phyloP scores from a whole-genome alignment of 345 rosid species.

The Brassica cretica region DNA sequence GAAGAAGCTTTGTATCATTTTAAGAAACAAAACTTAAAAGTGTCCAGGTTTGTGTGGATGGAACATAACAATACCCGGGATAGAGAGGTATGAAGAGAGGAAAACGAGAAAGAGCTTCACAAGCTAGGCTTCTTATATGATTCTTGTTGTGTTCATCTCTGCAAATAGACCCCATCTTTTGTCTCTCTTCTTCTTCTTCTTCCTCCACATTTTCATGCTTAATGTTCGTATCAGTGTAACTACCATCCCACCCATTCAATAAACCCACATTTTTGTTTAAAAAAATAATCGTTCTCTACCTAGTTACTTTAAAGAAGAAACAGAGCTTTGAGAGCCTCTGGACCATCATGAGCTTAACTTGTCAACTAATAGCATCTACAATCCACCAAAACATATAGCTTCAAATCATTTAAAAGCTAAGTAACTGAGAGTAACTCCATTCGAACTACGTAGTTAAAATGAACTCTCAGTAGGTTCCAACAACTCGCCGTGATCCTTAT shows the following conservation, averaged over 20 bases:
- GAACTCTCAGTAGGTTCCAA: conserved; percentile 43
- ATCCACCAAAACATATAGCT: no score
- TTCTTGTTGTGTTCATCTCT: conserved; percentile 59
- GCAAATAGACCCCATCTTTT: conserved; percentile 41
- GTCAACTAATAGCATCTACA: no score
- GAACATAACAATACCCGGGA: conserved; percentile 53
- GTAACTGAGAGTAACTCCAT: no score
- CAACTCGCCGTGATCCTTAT: conserved; percentile 33
- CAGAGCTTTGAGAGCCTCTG: no score
- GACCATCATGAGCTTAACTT: no score
- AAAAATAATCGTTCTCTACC: no score
- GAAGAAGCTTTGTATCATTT: conserved; percentile 4
- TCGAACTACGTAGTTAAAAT: no score
- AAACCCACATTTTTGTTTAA: no score
- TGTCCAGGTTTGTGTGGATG: neutral
- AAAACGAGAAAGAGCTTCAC: conserved; percentile 64
- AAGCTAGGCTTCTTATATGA: conserved; percentile 51
- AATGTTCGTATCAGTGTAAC: conserved; percentile 30
- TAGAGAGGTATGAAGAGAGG: conserved; percentile 68
- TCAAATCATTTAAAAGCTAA: no score
- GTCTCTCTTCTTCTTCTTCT: conserved; percentile 42
- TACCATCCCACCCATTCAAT: conserved; percentile 73
- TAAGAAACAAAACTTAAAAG: neutral
- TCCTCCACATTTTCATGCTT: conserved; percentile 39
- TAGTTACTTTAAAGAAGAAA: no score